A percentile compares a stretch with the other conserved stretches of the same genome.
Evolutionary conservation across 257 asterid genomes (phyloP).

Genomic region (Fraxinus cuspidata): DNA sequence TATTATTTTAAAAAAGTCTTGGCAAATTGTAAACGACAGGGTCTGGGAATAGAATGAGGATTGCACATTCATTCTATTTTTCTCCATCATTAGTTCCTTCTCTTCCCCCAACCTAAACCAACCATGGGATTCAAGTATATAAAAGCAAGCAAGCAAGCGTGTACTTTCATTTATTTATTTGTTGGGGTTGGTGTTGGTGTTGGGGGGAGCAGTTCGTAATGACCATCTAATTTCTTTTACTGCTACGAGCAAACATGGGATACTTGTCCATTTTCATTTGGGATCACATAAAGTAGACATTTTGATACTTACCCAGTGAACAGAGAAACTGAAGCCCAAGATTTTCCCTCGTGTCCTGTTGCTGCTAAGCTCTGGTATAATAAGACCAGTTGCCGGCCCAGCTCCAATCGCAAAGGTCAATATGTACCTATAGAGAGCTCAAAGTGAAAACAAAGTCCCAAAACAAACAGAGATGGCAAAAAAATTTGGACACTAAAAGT

Average conservation of each 20-base stretch:
- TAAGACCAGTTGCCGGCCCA: slow-evolving; percentile 83
- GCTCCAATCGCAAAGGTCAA: slow-evolving; percentile 72
- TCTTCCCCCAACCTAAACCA: not conserved
- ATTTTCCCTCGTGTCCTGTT: slow-evolving; percentile 79
- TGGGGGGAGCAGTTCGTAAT: too few species aligned
- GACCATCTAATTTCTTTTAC: not conserved
- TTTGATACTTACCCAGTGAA: slow-evolving; percentile 75
- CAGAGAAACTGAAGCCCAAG: slow-evolving; percentile 79
- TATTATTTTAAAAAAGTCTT: not conserved
- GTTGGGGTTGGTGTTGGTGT: too few species aligned
- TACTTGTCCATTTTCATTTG: not conserved
- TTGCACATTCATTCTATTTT: not conserved
- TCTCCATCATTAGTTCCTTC: not conserved
- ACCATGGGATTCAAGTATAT: too few species aligned
- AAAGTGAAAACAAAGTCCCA: slow-evolving; percentile 13
- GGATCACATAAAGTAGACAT: not conserved
- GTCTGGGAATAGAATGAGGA: not conserved
- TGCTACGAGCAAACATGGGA: not conserved
- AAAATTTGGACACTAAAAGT: not conserved
- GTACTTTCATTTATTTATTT: not conserved
- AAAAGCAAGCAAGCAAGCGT: too few species aligned
- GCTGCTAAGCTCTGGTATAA: slow-evolving; percentile 97
- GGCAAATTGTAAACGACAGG: not conserved
- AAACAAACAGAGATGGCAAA: not conserved
- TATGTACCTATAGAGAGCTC: slow-evolving; percentile 56